Evolutionary conservation across 108 stramenopile genomes (phyloP).

Genomic region (Pseudonitzschia multiseries): DNA sequence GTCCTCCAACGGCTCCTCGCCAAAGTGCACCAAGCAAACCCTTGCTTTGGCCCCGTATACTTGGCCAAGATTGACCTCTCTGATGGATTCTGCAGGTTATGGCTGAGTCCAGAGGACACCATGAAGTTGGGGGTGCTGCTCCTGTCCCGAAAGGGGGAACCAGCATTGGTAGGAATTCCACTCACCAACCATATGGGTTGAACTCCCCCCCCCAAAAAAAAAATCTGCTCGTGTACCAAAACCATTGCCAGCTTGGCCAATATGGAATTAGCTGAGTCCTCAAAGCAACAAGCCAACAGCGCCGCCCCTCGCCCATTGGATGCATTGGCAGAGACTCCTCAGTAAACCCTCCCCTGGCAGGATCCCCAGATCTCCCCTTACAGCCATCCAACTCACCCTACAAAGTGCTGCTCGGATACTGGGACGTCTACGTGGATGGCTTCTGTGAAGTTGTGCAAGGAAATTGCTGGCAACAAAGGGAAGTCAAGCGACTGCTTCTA

Average conservation of each 20-base stretch:
- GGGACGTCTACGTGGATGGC: constrained; percentile 42
- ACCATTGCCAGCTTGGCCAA: constrained; percentile 38
- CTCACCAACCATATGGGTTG: constrained; percentile 49
- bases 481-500: background rate
- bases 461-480: background rate
- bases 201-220: constrained; percentile 43
- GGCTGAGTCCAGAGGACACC: too few species aligned
- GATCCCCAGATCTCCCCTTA: background rate
- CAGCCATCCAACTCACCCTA: background rate
- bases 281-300: background rate
- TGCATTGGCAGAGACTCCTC: background rate
- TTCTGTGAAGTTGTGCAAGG: constrained; percentile 28
- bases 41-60: constrained; percentile 17
- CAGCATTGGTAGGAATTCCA: constrained; percentile 33
- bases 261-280: background rate
- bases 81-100: constrained; percentile 41
- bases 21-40: constrained; percentile 19
- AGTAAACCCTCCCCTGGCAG: background rate
- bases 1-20: constrained; percentile 25
- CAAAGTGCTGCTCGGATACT: constrained; percentile 4
- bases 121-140: too few species aligned
- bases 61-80: constrained; percentile 33
- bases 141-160: constrained; percentile 13
- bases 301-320: background rate
- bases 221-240: constrained; percentile 44